These are phyloP conservation scores for Trichosanthes cucumerina DNA, from an alignment of 306 rosid genomes.

Conservation along the genomic window DNA sequence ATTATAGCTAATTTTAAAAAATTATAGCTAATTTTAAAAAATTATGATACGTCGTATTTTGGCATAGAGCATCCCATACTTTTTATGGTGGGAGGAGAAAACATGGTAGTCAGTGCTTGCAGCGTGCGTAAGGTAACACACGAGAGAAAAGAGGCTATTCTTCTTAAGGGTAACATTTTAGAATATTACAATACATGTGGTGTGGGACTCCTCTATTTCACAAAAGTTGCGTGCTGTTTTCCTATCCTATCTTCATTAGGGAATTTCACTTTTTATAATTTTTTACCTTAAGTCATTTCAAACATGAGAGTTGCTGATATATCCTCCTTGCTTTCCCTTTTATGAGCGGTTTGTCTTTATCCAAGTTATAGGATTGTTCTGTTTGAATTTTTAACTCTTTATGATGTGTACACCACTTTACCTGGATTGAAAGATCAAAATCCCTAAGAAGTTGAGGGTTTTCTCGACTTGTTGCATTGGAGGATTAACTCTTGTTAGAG, in stretches of 20 bases:
- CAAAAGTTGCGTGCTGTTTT: background rate
- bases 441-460: too few relatives aligned
- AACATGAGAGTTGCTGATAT: background rate
- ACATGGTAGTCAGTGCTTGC: background rate
- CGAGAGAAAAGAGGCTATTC: background rate
- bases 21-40: too few relatives aligned
- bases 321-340: background rate
- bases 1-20: too few relatives aligned
- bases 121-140: background rate
- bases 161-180: too few relatives aligned
- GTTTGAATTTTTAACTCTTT: too few relatives aligned
- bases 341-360: too few relatives aligned
- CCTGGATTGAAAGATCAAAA: background rate
- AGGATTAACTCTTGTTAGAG: too few relatives aligned
- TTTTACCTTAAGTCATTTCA: background rate
- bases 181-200: too few relatives aligned
- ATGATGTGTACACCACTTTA: too few relatives aligned
- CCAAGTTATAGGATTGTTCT: too few relatives aligned
- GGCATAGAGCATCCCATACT: background rate
- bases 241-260: background rate
- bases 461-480: background rate
- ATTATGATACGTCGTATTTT: too few relatives aligned
- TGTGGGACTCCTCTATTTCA: background rate
- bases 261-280: background rate
- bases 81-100: background rate